Evolutionary conservation across 352 stramenopile species (phyloP).

Genomic region (Phytopythium delawarense): DNA sequence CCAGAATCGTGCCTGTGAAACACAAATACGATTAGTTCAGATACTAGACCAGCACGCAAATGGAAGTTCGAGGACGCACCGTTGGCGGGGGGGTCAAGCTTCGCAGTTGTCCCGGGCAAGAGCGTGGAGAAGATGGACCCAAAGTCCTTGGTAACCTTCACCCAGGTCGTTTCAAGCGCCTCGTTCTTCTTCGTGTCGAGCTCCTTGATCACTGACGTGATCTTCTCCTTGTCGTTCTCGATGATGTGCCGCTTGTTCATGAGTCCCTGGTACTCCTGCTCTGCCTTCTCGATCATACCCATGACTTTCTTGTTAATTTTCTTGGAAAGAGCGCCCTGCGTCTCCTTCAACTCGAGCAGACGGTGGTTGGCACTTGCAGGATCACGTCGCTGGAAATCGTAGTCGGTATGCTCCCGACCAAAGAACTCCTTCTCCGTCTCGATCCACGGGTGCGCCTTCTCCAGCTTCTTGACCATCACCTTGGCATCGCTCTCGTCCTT

Average conservation of each 20-base stretch:
- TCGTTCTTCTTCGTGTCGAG: slow-evolving; percentile 99
- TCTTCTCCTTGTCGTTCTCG: slow-evolving; percentile 99
- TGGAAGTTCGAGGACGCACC: slow-evolving; percentile 23
- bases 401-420: slow-evolving; percentile 95
- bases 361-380: slow-evolving; percentile 79
- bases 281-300: slow-evolving; percentile 99
- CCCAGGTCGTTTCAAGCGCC: slow-evolving; percentile 95
- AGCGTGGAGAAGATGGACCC: slow-evolving; percentile 99
- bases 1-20: slow-evolving; percentile 69
- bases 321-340: slow-evolving; percentile 92
- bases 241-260: slow-evolving; percentile 98
- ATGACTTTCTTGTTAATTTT: slow-evolving; percentile 99
- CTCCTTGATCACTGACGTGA: slow-evolving; percentile 98
- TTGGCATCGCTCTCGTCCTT: slow-evolving; percentile 92
- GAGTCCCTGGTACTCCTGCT: slow-evolving; percentile 98
- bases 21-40: slow-evolving; percentile 12
- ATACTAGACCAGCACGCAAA: not conserved
- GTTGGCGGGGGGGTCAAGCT: slow-evolving; percentile 96
- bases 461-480: slow-evolving; percentile 88
- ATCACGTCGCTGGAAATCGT: slow-evolving; percentile 95
- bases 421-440: slow-evolving; percentile 97
- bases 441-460: slow-evolving; percentile 97
- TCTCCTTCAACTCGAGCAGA: slow-evolving; percentile 90
- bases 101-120: slow-evolving; percentile 95
- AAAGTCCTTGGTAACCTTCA: slow-evolving; percentile 99